Conservation (phyloP, 495 filamentous ascomycete species). For the Immersiella caudata region DNA sequence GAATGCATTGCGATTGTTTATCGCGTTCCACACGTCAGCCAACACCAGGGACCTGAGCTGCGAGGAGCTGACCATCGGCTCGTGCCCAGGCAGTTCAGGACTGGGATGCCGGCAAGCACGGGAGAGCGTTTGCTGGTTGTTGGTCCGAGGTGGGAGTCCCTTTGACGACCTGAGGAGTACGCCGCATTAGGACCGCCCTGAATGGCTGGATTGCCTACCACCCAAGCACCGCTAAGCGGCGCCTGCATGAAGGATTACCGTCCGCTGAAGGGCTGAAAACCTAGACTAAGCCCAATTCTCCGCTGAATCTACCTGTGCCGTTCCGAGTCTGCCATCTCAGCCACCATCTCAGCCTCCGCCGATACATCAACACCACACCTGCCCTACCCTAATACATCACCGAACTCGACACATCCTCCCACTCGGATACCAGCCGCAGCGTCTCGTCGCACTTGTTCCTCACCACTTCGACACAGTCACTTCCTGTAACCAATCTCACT, state of each 20-base stretch:
- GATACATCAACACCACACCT: not conserved
- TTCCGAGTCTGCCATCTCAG: not conserved
- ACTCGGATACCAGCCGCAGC: conserved; percentile 38
- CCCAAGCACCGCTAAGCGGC: not conserved
- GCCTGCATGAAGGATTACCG: not conserved
- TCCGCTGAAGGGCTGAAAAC: not conserved
- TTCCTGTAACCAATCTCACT: conserved; percentile 38
- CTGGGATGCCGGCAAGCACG: not conserved
- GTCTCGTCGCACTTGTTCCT: conserved; percentile 37
- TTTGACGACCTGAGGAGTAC: not conserved
- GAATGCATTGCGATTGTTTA: conserved; percentile 9
- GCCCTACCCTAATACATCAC: conserved; percentile 16
- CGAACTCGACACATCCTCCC: conserved; percentile 36
- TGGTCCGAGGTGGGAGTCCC: not conserved
- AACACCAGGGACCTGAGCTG: not conserved
- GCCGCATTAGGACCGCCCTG: not conserved
- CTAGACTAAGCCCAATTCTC: not conserved
- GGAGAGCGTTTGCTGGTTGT: not conserved
- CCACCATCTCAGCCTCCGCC: not conserved
- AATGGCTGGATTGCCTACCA: not conserved
- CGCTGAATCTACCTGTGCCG: not conserved
- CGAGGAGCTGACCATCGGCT: not conserved
- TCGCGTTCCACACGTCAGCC: not conserved
- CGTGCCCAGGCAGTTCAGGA: not conserved
- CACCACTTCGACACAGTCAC: conserved; percentile 36